These are phyloP conservation scores for Lyophyllum semitale DNA, from an alignment of 768 basidiomycete genomes.

Conservation along the genomic window DNA sequence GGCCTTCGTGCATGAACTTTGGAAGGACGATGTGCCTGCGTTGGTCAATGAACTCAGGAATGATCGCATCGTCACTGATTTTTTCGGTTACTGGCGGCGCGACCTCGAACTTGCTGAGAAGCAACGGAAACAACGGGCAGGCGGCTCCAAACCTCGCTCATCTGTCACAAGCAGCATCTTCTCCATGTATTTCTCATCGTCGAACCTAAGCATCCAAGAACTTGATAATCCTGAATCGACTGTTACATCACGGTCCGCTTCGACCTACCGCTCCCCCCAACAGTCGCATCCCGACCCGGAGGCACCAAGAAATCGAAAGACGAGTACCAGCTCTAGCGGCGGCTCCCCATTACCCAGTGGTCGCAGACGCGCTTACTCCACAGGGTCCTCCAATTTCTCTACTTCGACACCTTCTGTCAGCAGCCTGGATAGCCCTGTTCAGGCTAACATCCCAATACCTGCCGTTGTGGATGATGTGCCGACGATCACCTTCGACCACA, in stretches of 20 bases:
- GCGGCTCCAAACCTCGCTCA: constrained; percentile 29
- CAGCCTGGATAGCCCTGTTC: constrained; percentile 31
- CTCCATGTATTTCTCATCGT: constrained; percentile 60
- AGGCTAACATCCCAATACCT: constrained; percentile 27
- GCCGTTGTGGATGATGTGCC: constrained; percentile 37
- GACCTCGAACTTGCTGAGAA: constrained; percentile 63
- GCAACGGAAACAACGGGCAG: constrained; percentile 30
- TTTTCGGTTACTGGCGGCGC: constrained; percentile 77
- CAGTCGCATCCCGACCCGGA: neutral
- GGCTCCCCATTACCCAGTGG: constrained; percentile 16
- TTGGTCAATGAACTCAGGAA: constrained; percentile 67
- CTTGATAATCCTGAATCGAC: constrained; percentile 16
- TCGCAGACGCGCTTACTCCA: constrained; percentile 39
- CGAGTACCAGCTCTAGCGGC: constrained; percentile 20
- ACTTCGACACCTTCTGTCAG: constrained; percentile 41
- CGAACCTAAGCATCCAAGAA: constrained; percentile 26
- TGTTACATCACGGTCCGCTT: constrained; percentile 16
- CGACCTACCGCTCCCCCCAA: constrained; percentile 11
- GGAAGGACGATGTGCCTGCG: constrained; percentile 60
- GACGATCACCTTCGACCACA: constrained; percentile 43
- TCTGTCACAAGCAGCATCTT: constrained; percentile 58
- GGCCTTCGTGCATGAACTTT: constrained; percentile 60
- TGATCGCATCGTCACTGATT: constrained; percentile 62
- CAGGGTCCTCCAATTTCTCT: constrained; percentile 43
- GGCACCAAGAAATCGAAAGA: constrained; percentile 12